A percentile compares a stretch with the other conserved stretches of the same genome.
phyloP scores from a whole-genome alignment of 2,329 filamentous ascomycete species.

The Pseudocercospora vitis region DNA sequence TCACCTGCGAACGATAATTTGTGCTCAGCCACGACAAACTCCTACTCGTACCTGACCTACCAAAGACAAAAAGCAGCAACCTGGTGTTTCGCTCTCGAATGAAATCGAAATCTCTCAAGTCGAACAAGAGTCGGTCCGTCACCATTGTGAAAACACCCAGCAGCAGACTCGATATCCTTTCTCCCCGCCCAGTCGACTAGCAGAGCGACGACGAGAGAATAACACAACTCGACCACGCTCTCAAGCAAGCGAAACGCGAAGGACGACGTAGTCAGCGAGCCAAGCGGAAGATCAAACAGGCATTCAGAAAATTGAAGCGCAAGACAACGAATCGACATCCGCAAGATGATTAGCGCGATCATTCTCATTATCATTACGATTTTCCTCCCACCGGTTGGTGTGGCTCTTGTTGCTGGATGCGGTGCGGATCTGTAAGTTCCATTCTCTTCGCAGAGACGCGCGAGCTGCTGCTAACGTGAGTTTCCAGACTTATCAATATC shows the following conservation, averaged over 20 bases:
- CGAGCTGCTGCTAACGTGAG: background rate
- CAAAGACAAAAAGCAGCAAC: background rate
- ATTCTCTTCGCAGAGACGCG: conserved; percentile 22
- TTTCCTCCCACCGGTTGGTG: conserved; percentile 51
- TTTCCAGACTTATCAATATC: conserved; percentile 44
- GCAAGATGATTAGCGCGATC: conserved; percentile 35
- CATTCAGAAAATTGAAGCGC: background rate
- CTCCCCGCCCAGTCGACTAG: conserved; percentile 3
- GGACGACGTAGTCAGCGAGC: background rate
- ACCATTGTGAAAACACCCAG: background rate
- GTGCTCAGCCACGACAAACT: background rate
- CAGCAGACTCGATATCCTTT: background rate
- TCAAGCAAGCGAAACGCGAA: background rate
- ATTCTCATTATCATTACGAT: conserved; percentile 49
- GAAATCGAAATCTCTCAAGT: background rate
- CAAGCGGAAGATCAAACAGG: background rate
- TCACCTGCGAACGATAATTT: background rate
- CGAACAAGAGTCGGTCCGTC: background rate
- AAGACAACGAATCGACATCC: too few relatives aligned
- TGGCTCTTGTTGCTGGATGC: conserved; percentile 52
- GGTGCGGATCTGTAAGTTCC: conserved; percentile 43
- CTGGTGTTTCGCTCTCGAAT: background rate
- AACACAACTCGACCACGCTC: background rate
- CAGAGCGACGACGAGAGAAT: background rate
- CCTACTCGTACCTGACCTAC: background rate